Evolutionary conservation across 768 basidiomycete genomes (phyloP), one percentile per base, ranked within the genome.

Genomic region (Coprinopsis marcescibilis): DNA sequence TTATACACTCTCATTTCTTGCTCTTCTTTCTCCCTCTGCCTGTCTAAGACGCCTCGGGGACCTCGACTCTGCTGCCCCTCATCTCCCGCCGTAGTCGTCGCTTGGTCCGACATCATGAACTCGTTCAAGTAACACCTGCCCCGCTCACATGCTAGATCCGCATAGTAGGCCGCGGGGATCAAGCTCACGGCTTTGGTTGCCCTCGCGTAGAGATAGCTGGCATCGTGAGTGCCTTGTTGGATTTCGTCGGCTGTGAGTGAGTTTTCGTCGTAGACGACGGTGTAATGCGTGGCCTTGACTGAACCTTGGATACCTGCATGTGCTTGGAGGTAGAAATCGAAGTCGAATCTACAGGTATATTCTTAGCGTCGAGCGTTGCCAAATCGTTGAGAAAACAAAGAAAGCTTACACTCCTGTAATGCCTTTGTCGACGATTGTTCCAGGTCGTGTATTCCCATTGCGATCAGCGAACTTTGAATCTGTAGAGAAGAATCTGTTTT

Each of bases 161-260:
- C 83, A 54, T 88, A 89, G 57, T 88, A 88, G 0, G 87, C 87
- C 0, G 87, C 75, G 0, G 89, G 87, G 10, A 89, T 72, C 19
- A 91, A 67, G 57, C 85, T 88, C 24, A 93, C 90, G 0, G 88
- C 83, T 55, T 86, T 84, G 2, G 88, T 93, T 0, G 89, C 88
- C 3, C 89, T 77, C 0, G 84, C 88, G 54, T 87, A 93, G 12
- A 87, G 68, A 57, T 89, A 90, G 54, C 80, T 80, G 12, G 72
- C 63, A 45, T 78, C 69, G 57, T 90, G 76, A 0, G 85, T 80
- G 1, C 87, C 83, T 49, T 80, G 71, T 58, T 92, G 89, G 10
- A 90, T 66, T 13, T 78, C 77, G 59, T 93, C 82, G 0, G 87
- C 81, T 1, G 65, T 65, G n/a, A 89, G 67, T 2, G 48, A 57